Conservation (phyloP, 2,329 filamentous ascomycete species). For the Colletotrichum sp. region DNA sequence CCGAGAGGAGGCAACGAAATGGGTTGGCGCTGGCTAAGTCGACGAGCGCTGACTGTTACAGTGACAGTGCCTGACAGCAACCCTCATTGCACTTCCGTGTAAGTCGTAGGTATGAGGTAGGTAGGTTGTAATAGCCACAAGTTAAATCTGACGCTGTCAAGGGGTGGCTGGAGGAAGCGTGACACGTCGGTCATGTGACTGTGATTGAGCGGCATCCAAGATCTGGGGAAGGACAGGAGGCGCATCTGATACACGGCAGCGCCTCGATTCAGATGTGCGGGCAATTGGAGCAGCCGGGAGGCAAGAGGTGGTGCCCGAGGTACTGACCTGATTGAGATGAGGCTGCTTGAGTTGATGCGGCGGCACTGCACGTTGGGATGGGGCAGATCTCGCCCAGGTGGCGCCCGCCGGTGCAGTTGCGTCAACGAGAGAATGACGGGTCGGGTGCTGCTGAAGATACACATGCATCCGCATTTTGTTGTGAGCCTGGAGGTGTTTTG, state of each 20-base stretch:
- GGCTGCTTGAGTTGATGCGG: background rate
- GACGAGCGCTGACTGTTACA: background rate
- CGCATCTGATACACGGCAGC: background rate
- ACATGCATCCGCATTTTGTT: background rate
- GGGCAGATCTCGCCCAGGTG: background rate
- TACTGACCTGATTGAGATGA: background rate
- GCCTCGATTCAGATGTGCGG: background rate
- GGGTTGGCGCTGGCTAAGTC: background rate
- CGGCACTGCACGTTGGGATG: background rate
- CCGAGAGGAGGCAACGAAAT: background rate
- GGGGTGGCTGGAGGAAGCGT: background rate
- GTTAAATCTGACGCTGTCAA: background rate
- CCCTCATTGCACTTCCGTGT: background rate
- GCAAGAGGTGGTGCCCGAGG: background rate
- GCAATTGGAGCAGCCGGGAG: background rate
- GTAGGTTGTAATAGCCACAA: background rate
- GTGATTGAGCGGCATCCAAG: background rate
- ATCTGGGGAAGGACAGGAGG: background rate
- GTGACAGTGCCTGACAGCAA: background rate
- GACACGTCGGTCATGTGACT: constrained; percentile 9
- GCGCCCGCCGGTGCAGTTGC: background rate
- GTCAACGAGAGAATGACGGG: background rate
- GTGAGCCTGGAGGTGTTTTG: background rate
- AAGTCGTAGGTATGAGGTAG: background rate
- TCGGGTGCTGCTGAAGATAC: background rate